A percentile compares a stretch with the other conserved stretches of the same genome.
phyloP scores from a whole-genome alignment of 129 eudicot species.

The Chrysanthemum seticuspe region DNA sequence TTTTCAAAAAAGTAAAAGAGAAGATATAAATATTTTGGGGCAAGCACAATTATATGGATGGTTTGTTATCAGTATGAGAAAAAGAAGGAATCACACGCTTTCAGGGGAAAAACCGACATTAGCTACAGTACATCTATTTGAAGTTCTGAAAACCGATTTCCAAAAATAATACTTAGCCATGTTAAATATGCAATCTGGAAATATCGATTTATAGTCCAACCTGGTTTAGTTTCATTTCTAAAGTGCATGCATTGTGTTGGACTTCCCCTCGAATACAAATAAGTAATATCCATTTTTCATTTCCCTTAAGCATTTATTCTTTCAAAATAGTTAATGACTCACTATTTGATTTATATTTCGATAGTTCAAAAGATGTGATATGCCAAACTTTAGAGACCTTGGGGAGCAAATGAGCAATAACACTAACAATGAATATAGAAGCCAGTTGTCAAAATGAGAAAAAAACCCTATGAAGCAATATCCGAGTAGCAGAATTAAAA shows the following conservation, averaged over 20 bases:
- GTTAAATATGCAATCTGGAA: neutral
- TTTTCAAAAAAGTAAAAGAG: neutral
- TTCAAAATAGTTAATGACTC: slow-evolving; percentile 1
- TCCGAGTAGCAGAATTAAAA: neutral
- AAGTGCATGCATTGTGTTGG: too few relatives aligned
- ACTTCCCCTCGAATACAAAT: neutral
- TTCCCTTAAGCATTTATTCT: neutral
- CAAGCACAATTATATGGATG: too few relatives aligned
- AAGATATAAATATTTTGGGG: neutral
- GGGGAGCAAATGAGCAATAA: slow-evolving; percentile 3
- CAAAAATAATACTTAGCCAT: too few relatives aligned
- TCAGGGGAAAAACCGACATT: too few relatives aligned
- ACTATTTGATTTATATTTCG: neutral
- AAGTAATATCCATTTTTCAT: neutral
- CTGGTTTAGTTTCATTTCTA: neutral
- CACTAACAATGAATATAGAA: neutral
- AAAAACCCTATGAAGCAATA: slow-evolving; percentile 13
- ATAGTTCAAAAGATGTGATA: slow-evolving; percentile 2
- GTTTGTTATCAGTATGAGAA: too few relatives aligned
- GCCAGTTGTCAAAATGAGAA: slow-evolving; percentile 7
- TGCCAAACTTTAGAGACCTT: neutral
- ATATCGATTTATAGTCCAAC: neutral
- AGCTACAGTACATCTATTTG: too few relatives aligned
- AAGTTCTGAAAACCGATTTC: too few relatives aligned
- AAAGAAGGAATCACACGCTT: too few relatives aligned